Evolutionary conservation across 305 asterid species (phyloP), one percentile per base, ranked within the genome.

Genomic region (Ilex paraguariensis): DNA sequence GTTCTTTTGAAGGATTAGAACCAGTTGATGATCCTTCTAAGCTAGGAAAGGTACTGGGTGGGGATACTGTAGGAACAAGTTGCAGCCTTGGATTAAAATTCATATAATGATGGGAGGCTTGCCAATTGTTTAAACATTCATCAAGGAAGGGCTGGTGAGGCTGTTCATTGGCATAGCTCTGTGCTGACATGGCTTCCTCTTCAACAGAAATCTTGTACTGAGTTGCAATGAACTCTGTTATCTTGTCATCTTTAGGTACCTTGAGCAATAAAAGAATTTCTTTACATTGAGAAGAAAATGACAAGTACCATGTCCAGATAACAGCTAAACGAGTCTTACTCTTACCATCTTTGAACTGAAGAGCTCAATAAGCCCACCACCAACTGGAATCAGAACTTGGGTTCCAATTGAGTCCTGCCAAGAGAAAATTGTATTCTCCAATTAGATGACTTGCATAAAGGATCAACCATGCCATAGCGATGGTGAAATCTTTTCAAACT

Each of bases 311-410:
- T 21, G 28, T 21, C 28, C 28, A 1, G 28, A 21, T 21, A 21
- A 21, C 28, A 21, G 28, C 28, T 2, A 21, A 21, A 21, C 28
- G 28, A 54, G n/a, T 13, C 72, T 67, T 72, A 91, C 95, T 13
- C 73, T 67, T 72, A 91, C 98, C 36, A 70, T 75, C 50, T 83
- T 78, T 56, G 79, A 46, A 64, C 78, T 75, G 56, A 74, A 82
- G 63, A 91, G 84, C 71, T 91, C 96, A 62, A 91, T 73, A 21
- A 91, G 66, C 58, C 92, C 96, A 66, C 87, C 85, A 21, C 62
- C 65, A 52, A 83, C 77, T 0, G 96, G 97, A 55, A 91, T 72
- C 31, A 88, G 61, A 75, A 85, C 96, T 58, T 70, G 87, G 52
- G 98, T 86, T 60, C 90, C 98, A 53, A 62, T 74, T 42, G 50